Evolutionary conservation across 2,329 filamentous ascomycete genomes (phyloP), one percentile per base, ranked within the genome.

Genomic region (Fusarium mangiferae): DNA sequence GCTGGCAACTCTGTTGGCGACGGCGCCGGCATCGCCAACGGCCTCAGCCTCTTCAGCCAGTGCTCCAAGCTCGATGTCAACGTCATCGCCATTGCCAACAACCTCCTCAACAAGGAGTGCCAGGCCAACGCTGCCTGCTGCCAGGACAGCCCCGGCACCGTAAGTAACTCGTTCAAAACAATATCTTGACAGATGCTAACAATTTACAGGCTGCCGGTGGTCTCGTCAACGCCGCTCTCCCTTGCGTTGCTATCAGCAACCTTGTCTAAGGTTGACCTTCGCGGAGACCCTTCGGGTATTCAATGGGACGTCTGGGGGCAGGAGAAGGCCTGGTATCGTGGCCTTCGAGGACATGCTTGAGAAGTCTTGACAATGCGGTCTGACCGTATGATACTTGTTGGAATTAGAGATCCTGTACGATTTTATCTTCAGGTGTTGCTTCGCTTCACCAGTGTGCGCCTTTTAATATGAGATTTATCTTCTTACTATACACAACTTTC

Each of bases 141-240:
- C 36, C 62, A 64, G 45, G 42, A 64, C 62, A 64, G 62, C 60
- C 39, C 33, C 26, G 26, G 33, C 7, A 62, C 20, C 7, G 60
- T 62, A 33, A 45, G 60, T 6, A 7, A 14, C 5, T 17, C 7
- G 3, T 15, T 15, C 12, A 4, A 4, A 35, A 14, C 3, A 22
- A 8, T 15, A 10, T 15, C 6, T 12, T 5, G 15, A 26, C 26
- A 1, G 6, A 26, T 4, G 24, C 51, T 57, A 26, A 57, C 39
- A n/a, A 6, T 10, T 4, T 3, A 24, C 15, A 62, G 60, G 60
- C 60, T 14, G 33, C 22, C 10, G 60, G 1, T n/a, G 51, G 60
- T 26, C 60, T 62, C 15, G 3, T 62, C 41, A 57, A 62, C 22
- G 33, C 35, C 13, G 60, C 60, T 46, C 60, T 62, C 15, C 60